Conservation (phyloP, 257 asterid species). For the Ballota nigra region DNA sequence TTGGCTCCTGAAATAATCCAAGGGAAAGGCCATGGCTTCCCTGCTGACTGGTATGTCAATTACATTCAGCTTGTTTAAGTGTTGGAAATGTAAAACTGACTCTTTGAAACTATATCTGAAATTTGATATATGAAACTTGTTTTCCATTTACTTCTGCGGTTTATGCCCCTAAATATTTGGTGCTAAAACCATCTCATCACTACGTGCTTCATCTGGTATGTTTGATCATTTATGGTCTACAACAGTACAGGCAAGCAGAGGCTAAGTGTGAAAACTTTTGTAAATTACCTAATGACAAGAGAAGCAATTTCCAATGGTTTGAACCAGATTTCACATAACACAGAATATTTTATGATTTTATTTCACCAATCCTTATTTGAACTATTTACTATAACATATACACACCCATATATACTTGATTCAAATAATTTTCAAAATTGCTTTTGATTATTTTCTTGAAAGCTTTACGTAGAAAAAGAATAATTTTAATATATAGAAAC, state of each 20-base stretch:
- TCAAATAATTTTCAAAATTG: neutral
- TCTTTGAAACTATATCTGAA: neutral
- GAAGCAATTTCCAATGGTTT: no score
- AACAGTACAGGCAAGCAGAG: no score
- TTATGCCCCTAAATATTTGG: no score
- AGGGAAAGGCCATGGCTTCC: slow-evolving; percentile 92
- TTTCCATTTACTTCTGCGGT: neutral
- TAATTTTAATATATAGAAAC: neutral
- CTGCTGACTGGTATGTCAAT: slow-evolving; percentile 81
- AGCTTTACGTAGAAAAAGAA: neutral
- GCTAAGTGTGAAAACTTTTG: no score
- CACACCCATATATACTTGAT: neutral
- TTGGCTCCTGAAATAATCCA: slow-evolving; percentile 93
- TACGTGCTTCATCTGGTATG: neutral
- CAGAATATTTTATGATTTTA: no score
- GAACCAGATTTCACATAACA: no score
- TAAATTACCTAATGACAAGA: no score
- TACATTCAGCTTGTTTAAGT: slow-evolving; percentile 18
- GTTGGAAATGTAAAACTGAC: neutral
- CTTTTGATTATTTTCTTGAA: neutral
- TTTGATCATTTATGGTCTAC: neutral
- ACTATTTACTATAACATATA: neutral
- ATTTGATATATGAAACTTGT: neutral
- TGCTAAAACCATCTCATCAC: neutral
- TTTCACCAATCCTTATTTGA: neutral